Evolutionary conservation across 768 basidiomycete genomes (phyloP).

Genomic region (Postia placenta): DNA sequence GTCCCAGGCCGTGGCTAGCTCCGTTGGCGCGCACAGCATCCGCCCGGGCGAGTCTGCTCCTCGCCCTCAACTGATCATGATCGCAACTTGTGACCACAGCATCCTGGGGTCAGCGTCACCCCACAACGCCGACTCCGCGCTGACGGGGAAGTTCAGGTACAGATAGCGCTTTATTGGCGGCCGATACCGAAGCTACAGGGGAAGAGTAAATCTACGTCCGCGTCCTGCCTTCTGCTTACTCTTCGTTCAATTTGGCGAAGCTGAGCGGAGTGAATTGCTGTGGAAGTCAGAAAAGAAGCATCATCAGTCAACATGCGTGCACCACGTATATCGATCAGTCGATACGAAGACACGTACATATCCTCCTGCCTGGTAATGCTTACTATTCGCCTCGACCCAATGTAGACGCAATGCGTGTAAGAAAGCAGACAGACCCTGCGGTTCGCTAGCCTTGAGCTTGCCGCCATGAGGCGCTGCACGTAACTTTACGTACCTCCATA

Average conservation of each 20-base stretch:
- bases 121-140: neutral
- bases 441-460: neutral
- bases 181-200: slow-evolving; percentile 11
- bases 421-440: slow-evolving; percentile 89
- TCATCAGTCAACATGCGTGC: slow-evolving; percentile 22
- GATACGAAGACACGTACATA: slow-evolving; percentile 53
- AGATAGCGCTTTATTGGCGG: neutral
- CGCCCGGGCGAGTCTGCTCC: neutral
- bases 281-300: slow-evolving; percentile 10
- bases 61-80: neutral
- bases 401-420: slow-evolving; percentile 93
- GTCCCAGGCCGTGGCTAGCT: neutral
- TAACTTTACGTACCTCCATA: slow-evolving; percentile 76
- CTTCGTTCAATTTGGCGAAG: slow-evolving; percentile 37
- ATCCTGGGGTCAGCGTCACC: slow-evolving; percentile 1
- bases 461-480: slow-evolving; percentile 8
- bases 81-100: neutral
- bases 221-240: slow-evolving; percentile 12
- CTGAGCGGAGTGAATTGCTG: slow-evolving; percentile 45
- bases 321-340: slow-evolving; percentile 18
- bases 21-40: neutral
- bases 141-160: neutral
- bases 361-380: slow-evolving; percentile 88
- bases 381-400: slow-evolving; percentile 98
- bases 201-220: slow-evolving; percentile 5